Conservation (phyloP, 805 yeast species). For the Sugiyamaella lignohabitans region DNA sequence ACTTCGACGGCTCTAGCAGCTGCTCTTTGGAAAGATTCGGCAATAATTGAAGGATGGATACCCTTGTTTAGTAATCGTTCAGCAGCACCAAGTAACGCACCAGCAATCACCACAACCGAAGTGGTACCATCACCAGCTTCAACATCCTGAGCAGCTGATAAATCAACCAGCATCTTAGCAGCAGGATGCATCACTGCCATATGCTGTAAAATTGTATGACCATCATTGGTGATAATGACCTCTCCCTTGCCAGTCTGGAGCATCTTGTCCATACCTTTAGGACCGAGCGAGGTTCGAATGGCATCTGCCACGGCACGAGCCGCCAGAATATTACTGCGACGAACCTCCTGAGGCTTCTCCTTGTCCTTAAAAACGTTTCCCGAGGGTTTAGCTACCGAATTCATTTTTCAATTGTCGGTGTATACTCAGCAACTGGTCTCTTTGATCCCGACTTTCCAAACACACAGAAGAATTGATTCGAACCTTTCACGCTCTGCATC, state of each 20-base stretch:
- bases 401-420: slow-evolving; percentile 10
- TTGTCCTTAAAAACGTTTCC: slow-evolving; percentile 60
- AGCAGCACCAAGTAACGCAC: slow-evolving; percentile 91
- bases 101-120: slow-evolving; percentile 91
- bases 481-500: no score
- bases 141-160: slow-evolving; percentile 94
- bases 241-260: slow-evolving; percentile 84
- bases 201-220: slow-evolving; percentile 92
- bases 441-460: neutral
- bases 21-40: slow-evolving; percentile 89
- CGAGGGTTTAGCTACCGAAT: slow-evolving; percentile 10
- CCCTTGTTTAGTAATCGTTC: slow-evolving; percentile 80
- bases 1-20: slow-evolving; percentile 78
- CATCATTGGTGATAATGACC: slow-evolving; percentile 93
- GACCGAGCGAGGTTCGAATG: slow-evolving; percentile 91
- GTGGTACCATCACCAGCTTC: slow-evolving; percentile 99
- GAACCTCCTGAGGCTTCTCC: slow-evolving; percentile 92
- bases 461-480: neutral
- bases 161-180: slow-evolving; percentile 95
- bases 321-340: slow-evolving; percentile 80
- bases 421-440: neutral
- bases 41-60: slow-evolving; percentile 91
- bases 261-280: slow-evolving; percentile 99
- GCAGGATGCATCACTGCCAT: slow-evolving; percentile 99
- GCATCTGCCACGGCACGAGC: slow-evolving; percentile 96